Percentiles rank a stretch among this genome's conserved stretches.
These are phyloP conservation scores for Phylloboletellus chloephorus DNA, from an alignment of 1,284 basidiomycete species.

Conservation along the genomic window DNA sequence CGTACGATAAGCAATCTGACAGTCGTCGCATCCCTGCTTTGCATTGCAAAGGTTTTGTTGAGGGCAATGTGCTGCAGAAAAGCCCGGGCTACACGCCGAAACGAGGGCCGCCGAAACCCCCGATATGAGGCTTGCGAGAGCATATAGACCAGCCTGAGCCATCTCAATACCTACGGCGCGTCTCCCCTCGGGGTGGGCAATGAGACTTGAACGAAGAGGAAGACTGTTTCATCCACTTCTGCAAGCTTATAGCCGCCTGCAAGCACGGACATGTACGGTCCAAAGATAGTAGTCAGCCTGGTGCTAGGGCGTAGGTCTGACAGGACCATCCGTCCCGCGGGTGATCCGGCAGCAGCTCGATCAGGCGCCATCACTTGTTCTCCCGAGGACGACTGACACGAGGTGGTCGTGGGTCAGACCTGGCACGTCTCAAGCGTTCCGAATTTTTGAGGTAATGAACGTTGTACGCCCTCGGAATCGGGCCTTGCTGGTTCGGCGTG, in stretches of 20 bases:
- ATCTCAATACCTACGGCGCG: slow-evolving; percentile 18
- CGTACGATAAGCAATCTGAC: slow-evolving; percentile 63
- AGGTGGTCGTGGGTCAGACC: slow-evolving; percentile 8
- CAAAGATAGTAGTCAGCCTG: slow-evolving; percentile 21
- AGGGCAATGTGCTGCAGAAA: slow-evolving; percentile 37
- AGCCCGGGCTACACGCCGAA: slow-evolving; percentile 30
- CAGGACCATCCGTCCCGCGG: slow-evolving; percentile 14
- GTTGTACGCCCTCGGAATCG: slow-evolving; percentile 9
- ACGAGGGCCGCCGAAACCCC: slow-evolving; percentile 19
- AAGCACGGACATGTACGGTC: slow-evolving; percentile 19
- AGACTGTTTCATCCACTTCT: slow-evolving; percentile 1
- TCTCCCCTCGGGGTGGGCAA: slow-evolving; percentile 2
- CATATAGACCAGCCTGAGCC: slow-evolving; percentile 13
- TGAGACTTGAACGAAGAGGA: slow-evolving; percentile 8
- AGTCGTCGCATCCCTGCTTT: slow-evolving; percentile 62
- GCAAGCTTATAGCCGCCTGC: slow-evolving; percentile 23
- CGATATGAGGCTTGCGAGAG: slow-evolving; percentile 22
- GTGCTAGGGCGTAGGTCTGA: slow-evolving; percentile 18
- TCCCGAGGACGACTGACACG: slow-evolving; percentile 13
- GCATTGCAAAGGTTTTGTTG: slow-evolving; percentile 29
- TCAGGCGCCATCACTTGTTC: slow-evolving; percentile 6
- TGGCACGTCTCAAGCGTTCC: background rate
- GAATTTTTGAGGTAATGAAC: slow-evolving; percentile 23
- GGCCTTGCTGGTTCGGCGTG: slow-evolving; percentile 20
- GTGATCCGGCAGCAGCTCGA: slow-evolving; percentile 6